Percentiles rank a stretch among this genome's conserved stretches.
Conservation (phyloP, 2,329 filamentous ascomycete genomes). For the Didymellaceae sp. region DNA sequence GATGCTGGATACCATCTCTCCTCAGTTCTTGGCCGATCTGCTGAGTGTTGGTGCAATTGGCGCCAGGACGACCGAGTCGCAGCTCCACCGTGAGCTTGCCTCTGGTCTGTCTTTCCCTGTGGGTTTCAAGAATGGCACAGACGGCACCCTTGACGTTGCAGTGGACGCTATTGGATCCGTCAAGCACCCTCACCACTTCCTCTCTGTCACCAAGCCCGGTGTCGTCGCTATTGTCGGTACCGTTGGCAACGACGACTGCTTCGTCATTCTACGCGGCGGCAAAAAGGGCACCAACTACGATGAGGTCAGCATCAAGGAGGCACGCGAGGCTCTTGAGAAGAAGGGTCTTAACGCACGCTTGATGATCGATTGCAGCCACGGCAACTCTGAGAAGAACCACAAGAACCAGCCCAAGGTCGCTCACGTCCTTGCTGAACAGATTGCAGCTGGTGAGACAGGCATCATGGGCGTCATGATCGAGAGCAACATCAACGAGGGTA, state of each 20-base stretch:
- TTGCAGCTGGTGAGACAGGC: conserved; percentile 78
- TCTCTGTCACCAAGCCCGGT: conserved; percentile 96
- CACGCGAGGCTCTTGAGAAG: conserved; percentile 78
- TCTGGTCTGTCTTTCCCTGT: conserved; percentile 96
- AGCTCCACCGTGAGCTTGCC: conserved; percentile 92
- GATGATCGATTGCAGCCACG: conserved; percentile 99
- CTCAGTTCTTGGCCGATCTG: conserved; percentile 93
- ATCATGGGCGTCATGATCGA: conserved; percentile 99
- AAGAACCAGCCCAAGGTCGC: conserved; percentile 97
- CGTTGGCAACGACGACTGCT: conserved; percentile 94
- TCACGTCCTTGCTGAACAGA: conserved; percentile 79
- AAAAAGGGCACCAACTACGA: conserved; percentile 96
- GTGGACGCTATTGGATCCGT: conserved; percentile 96
- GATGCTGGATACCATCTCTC: conserved; percentile 98
- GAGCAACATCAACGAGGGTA: conserved; percentile 93
- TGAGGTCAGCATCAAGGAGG: conserved; percentile 79
- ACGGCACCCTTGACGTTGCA: conserved; percentile 85
- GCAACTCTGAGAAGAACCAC: conserved; percentile 95
- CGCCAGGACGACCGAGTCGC: conserved; percentile 94
- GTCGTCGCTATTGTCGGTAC: conserved; percentile 95
- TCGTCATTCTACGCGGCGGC: conserved; percentile 91
- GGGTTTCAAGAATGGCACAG: conserved; percentile 99
- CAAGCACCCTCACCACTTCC: conserved; percentile 91
- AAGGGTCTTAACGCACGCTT: conserved; percentile 76
- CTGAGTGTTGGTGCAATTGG: conserved; percentile 92